Percentiles rank a stretch among this genome's conserved stretches.
Conservation (phyloP, 2,329 filamentous ascomycete genomes). For the Leptographium radiaticola region DNA sequence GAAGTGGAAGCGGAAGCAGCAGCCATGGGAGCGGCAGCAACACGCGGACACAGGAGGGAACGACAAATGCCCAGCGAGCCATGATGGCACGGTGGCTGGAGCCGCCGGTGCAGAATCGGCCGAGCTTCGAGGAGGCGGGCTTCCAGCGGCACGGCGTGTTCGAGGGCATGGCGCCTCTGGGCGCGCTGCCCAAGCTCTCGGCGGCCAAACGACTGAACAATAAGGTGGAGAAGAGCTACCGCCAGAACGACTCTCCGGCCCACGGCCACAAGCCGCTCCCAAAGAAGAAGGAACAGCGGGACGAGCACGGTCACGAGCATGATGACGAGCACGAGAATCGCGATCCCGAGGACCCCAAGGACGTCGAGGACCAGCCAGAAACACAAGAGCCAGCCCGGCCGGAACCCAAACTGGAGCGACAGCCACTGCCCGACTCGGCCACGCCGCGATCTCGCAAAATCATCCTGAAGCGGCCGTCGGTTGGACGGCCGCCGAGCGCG, state of each 20-base stretch:
- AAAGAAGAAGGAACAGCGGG: background rate
- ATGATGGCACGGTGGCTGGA: constrained; percentile 48
- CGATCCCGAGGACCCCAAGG: background rate
- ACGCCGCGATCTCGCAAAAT: constrained; percentile 24
- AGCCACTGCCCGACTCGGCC: background rate
- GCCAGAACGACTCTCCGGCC: background rate
- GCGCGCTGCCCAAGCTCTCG: constrained; percentile 52
- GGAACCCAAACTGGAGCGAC: constrained; percentile 11
- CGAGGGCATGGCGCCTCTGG: constrained; percentile 73
- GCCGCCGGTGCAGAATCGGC: constrained; percentile 42
- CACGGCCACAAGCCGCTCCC: background rate
- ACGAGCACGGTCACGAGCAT: background rate
- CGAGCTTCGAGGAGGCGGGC: constrained; percentile 69
- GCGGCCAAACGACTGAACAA: constrained; percentile 32
- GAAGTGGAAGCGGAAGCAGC: background rate
- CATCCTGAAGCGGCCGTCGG: constrained; percentile 27
- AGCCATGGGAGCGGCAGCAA: background rate
- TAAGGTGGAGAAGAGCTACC: constrained; percentile 7
- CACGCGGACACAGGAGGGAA: background rate
- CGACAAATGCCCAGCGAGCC: constrained; percentile 26
- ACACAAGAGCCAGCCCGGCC: background rate
- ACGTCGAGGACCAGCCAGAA: background rate
- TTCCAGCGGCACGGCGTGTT: constrained; percentile 64
- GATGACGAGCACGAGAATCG: background rate
- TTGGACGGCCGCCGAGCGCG: constrained; percentile 9